Percentiles rank a stretch among this genome's conserved stretches.
These are phyloP conservation scores for Solanum hybrid DNA, from an alignment of 305 asterid species.

Conservation along the genomic window DNA sequence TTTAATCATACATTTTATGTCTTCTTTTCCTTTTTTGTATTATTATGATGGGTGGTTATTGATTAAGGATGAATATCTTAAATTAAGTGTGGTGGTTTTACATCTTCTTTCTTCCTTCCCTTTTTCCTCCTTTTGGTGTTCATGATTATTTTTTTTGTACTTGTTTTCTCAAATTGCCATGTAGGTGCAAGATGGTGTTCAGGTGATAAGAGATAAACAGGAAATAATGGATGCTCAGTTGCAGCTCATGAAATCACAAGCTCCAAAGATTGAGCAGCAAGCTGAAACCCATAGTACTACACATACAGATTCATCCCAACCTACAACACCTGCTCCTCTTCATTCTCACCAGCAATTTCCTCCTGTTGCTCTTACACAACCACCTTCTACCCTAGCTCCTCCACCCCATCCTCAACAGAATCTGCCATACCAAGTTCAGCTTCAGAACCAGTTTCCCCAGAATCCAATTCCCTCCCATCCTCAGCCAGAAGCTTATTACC, in stretches of 20 bases:
- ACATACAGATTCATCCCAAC: slow-evolving; percentile 32
- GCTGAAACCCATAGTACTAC: slow-evolving; percentile 32
- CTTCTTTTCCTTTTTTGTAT: neutral
- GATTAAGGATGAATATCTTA: neutral
- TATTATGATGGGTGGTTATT: neutral
- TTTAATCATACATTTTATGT: neutral
- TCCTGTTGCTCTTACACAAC: slow-evolving; percentile 28
- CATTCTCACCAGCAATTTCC: slow-evolving; percentile 50
- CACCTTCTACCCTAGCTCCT: slow-evolving; percentile 28
- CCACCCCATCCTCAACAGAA: slow-evolving; percentile 43
- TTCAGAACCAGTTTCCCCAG: slow-evolving; percentile 49
- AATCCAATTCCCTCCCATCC: slow-evolving; percentile 46
- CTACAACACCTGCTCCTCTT: slow-evolving; percentile 29
- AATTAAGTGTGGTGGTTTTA: neutral
- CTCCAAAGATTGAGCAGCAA: slow-evolving; percentile 40
- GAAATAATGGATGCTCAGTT: slow-evolving; percentile 64
- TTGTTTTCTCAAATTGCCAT: slow-evolving; percentile 1
- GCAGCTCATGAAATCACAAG: slow-evolving; percentile 53
- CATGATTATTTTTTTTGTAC: neutral
- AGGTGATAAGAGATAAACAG: slow-evolving; percentile 63
- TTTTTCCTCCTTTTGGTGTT: neutral
- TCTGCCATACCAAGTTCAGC: slow-evolving; percentile 42
- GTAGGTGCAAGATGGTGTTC: slow-evolving; percentile 74
- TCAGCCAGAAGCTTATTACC: slow-evolving; percentile 55
- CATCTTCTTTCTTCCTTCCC: neutral